Percentiles rank a stretch among this genome's conserved stretches.
phyloP scores from a whole-genome alignment of 2,329 filamentous ascomycete species.

The Phaeosphaeria sp. region DNA sequence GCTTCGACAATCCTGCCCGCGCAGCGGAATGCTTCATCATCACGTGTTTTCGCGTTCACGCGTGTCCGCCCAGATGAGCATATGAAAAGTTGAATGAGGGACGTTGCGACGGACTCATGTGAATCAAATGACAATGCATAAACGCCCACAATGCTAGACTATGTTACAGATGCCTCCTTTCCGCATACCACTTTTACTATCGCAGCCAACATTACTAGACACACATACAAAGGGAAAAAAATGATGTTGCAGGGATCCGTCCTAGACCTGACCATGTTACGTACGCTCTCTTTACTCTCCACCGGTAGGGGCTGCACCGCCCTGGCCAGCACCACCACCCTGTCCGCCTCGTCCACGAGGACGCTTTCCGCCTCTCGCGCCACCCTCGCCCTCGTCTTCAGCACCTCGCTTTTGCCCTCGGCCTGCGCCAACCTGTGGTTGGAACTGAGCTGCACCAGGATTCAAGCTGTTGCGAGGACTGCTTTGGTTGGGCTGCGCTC shows the following conservation, averaged over 20 bases:
- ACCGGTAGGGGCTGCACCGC: background rate
- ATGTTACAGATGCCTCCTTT: constrained; percentile 2
- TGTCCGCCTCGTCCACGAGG: constrained; percentile 34
- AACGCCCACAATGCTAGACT: constrained; percentile 1
- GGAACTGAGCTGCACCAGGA: constrained; percentile 42
- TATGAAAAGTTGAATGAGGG: background rate
- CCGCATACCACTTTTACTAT: background rate
- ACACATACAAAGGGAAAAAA: constrained; percentile 1
- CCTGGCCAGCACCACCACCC: constrained; percentile 15
- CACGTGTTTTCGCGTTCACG: constrained; percentile 6
- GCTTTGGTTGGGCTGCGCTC: constrained; percentile 24
- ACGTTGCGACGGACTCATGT: background rate
- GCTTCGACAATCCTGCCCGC: background rate
- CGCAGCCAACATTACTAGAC: background rate
- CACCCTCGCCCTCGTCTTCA: constrained; percentile 39
- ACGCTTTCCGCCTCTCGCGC: constrained; percentile 38
- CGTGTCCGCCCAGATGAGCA: background rate
- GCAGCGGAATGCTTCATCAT: background rate
- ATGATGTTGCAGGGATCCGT: background rate
- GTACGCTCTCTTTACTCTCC: background rate
- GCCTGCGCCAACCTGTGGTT: constrained; percentile 35
- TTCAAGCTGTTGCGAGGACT: constrained; percentile 41
- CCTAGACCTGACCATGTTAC: background rate
- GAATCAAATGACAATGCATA: background rate
- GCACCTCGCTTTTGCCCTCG: constrained; percentile 43